Evolutionary conservation across 2,329 filamentous ascomycete species (phyloP).

Genomic region (Hirsutella rhossiliensis): DNA sequence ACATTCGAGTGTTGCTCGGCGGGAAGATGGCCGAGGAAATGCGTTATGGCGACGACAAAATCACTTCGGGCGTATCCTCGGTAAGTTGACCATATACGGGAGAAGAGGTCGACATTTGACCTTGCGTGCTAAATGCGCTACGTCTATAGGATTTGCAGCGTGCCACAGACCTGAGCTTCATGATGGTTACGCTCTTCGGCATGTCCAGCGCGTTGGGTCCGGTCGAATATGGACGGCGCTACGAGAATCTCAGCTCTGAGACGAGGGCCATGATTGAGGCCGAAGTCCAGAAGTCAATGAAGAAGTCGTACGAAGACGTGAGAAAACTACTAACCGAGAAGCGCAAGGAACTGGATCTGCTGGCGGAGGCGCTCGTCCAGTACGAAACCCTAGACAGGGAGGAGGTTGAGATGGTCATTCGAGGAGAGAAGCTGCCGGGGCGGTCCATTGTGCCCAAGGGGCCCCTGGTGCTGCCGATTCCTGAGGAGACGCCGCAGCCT

Average conservation of each 20-base stretch:
- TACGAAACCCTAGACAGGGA: slow-evolving; percentile 86
- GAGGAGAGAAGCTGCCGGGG: slow-evolving; percentile 66
- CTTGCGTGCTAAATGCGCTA: slow-evolving; percentile 15
- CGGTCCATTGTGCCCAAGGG: slow-evolving; percentile 47
- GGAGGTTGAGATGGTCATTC: slow-evolving; percentile 84
- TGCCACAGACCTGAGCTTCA: slow-evolving; percentile 73
- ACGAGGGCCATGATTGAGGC: slow-evolving; percentile 79
- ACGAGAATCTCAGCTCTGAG: slow-evolving; percentile 69
- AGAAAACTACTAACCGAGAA: slow-evolving; percentile 58
- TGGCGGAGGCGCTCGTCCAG: slow-evolving; percentile 82
- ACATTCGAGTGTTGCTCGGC: slow-evolving; percentile 71
- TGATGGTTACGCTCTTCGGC: slow-evolving; percentile 78
- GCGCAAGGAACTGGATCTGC: slow-evolving; percentile 72
- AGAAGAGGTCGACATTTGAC: no score
- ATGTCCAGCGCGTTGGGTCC: slow-evolving; percentile 85
- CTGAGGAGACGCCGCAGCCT: slow-evolving; percentile 19
- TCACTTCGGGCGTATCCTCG: slow-evolving; percentile 75
- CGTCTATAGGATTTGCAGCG: slow-evolving; percentile 62
- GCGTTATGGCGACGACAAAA: slow-evolving; percentile 80
- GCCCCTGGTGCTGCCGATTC: slow-evolving; percentile 25
- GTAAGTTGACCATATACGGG: slow-evolving; percentile 34
- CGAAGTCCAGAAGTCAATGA: slow-evolving; percentile 76
- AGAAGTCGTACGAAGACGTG: slow-evolving; percentile 69
- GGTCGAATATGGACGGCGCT: slow-evolving; percentile 74
- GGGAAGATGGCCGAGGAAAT: slow-evolving; percentile 88